Evolutionary conservation across 225 moss, liverwort and hornwort genomes (phyloP).

Genomic region (Thuidium tamariscinum): DNA sequence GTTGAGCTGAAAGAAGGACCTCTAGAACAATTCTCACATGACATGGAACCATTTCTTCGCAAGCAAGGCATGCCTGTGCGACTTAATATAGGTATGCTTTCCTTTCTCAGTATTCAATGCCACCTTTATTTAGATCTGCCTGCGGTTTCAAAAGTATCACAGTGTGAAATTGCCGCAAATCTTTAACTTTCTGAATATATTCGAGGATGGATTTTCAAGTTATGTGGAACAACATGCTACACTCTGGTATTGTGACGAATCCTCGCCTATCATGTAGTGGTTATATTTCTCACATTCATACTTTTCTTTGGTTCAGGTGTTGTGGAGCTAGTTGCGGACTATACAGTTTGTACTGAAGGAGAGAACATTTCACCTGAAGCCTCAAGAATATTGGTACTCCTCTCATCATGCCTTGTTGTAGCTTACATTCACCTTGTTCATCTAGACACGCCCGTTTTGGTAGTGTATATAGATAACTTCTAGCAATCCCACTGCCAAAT

Average conservation of each 20-base stretch:
- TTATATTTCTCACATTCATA: not conserved
- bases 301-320: constrained; percentile 37
- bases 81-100: constrained; percentile 63
- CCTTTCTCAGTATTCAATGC: not conserved
- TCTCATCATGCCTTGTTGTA: not conserved
- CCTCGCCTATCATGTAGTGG: not conserved
- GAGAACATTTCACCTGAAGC: constrained; percentile 72
- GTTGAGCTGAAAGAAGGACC: constrained; percentile 87
- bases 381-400: constrained; percentile 66
- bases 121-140: not conserved
- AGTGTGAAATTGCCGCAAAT: not conserved
- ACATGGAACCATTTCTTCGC: constrained; percentile 95
- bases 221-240: not conserved
- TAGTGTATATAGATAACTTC: not conserved
- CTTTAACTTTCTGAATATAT: not conserved
- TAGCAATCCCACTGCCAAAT: not conserved
- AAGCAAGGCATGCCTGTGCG: constrained; percentile 98
- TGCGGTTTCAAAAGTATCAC: not conserved
- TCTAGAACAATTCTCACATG: constrained; percentile 84
- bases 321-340: constrained; percentile 77
- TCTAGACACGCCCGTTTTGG: not conserved
- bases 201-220: not conserved
- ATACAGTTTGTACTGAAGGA: constrained; percentile 76
- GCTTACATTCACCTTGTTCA: not conserved
- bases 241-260: not conserved